These are phyloP conservation scores for Globisporangium spinosum DNA, from an alignment of 352 stramenopile genomes.

Conservation along the genomic window DNA sequence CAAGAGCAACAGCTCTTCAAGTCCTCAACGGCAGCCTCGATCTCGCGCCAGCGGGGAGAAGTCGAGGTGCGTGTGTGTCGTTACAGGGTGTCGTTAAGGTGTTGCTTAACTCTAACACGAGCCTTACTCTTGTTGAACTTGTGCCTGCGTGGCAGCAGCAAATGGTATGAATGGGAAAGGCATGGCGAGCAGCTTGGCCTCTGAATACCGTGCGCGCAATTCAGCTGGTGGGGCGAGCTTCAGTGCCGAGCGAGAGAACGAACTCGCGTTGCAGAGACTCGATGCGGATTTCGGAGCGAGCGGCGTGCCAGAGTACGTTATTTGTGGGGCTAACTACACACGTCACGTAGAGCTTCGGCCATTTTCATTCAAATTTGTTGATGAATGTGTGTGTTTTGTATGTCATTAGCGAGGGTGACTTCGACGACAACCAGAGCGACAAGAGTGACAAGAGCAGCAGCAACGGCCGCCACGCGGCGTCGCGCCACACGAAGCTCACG, in stretches of 20 bases:
- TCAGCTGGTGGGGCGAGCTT: not conserved
- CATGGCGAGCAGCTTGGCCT: not conserved
- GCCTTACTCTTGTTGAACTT: not conserved
- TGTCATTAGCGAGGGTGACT: conserved; percentile 9
- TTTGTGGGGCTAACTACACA: not conserved
- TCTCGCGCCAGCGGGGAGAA: not conserved
- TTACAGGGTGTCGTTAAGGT: not conserved
- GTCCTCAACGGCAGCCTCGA: not conserved
- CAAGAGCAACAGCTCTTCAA: not conserved
- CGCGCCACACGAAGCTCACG: conserved; percentile 64
- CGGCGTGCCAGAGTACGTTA: conserved; percentile 4
- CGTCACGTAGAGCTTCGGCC: not conserved
- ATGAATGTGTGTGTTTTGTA: not conserved
- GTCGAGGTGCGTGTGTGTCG: not conserved
- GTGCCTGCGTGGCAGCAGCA: not conserved
- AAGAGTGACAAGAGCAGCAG: conserved; percentile 18
- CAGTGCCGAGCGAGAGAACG: not conserved
- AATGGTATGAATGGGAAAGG: not conserved
- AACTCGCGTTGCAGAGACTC: conserved; percentile 3
- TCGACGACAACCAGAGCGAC: conserved; percentile 24
- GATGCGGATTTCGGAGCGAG: conserved; percentile 8
- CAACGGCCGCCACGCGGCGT: conserved; percentile 13
- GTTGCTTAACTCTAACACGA: not conserved
- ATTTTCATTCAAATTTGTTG: not conserved
- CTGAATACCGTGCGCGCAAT: not conserved